Base-by-base conservation (phyloP, 140 eudicot species). In the Senecio squalidus region DNA sequence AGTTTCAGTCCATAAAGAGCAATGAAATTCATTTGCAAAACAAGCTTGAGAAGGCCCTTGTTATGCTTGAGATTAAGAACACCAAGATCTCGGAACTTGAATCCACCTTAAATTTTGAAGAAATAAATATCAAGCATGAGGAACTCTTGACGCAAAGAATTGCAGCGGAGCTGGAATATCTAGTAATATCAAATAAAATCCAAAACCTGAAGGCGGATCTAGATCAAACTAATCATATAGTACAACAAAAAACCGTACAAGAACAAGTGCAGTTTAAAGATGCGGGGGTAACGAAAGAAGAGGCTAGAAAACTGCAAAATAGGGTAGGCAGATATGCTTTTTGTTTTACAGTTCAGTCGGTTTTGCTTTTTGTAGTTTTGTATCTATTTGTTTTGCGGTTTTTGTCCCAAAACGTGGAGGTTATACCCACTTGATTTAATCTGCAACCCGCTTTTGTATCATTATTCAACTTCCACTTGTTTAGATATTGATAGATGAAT, bases 101-200 rank as follows among this genome's bases (percentile, higher is more conserved):
- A 64, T 63, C 70, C 51, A 28, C 44, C 36, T 41, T 76, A 34
- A 63, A 64, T 10, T n/a, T 11, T 20, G 17, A 17, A 67, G 86
- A 75, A 36, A 36, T 74, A 34, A 72, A 74, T 36, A 69, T 48
- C 3, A 94, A 80, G 64, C 65, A 73, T 7, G 95, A 90, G 29
- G 79, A 55, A 16, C 72, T 80, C 49, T 58, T 77, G 70, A 83
- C 15, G 64, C 74, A 60, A 58, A 72, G 82, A 59, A 68, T 86
- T 24, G 85, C 89, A 74, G 95, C 95, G n/a, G 95, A 90, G 70
- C 52, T 86, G 0, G 83, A 82, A 70, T 83, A 68, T 45, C 66
- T 90, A 54, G 81, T 75, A 26, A 78, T 82, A 52, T 73, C 79
- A 16, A 69, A 69, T 48, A 67, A 79, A 21, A 62, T 60, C 55